Evolutionary conservation across 139 green algal genomes (phyloP).

Genomic region (Volvox reticuliferus): DNA sequence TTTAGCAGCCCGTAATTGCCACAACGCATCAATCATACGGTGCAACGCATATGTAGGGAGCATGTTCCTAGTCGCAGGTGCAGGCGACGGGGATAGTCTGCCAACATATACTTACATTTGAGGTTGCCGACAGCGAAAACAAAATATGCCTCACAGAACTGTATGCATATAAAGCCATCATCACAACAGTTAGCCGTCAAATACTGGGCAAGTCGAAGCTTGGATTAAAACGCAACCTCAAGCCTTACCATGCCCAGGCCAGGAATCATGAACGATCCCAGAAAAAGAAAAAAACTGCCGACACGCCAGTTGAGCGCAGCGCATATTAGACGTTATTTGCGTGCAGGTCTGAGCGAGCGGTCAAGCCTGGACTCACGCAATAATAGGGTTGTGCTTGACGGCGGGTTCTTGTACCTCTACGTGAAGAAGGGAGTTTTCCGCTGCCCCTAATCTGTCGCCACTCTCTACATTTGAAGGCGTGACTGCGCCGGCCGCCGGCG

Average conservation of each 20-base stretch:
- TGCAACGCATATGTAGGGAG: neutral
- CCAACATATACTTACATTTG: neutral
- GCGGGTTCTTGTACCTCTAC: neutral
- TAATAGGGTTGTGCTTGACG: neutral
- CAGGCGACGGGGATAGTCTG: too few species aligned
- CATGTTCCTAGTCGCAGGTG: too few species aligned
- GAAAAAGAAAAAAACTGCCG: slow-evolving; percentile 27
- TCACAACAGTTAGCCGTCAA: too few species aligned
- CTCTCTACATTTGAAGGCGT: neutral
- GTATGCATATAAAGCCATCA: too few species aligned
- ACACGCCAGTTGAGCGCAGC: neutral
- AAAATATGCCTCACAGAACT: slow-evolving; percentile 49
- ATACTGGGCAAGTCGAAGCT: neutral
- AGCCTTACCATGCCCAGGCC: slow-evolving; percentile 36
- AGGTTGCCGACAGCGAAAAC: slow-evolving; percentile 43
- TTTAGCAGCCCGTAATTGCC: too few species aligned
- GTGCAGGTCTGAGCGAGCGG: neutral
- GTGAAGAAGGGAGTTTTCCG: neutral
- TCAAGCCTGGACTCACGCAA: neutral
- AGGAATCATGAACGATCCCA: slow-evolving; percentile 42
- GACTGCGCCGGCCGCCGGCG: too few species aligned
- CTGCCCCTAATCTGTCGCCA: neutral
- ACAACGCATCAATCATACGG: too few species aligned
- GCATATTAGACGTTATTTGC: neutral
- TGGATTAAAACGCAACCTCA: neutral